A percentile compares a stretch with the other conserved stretches of the same genome.
Evolutionary conservation across 164 flowering plant genomes (phyloP).

Genomic region (Sedum album): DNA sequence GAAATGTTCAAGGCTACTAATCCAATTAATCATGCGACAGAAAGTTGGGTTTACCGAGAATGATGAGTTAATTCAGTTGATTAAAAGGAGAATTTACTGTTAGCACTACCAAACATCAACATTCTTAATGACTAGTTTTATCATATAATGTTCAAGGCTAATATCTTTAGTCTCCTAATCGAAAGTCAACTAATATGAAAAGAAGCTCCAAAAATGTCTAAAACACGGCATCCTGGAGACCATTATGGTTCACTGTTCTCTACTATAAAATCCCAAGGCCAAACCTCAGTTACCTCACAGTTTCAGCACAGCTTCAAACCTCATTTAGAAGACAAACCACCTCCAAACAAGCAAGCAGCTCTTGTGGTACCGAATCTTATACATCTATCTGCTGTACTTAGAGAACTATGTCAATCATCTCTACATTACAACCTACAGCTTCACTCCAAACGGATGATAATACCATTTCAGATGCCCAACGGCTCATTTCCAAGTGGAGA

Average conservation of each 20-base stretch:
- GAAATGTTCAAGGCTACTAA: not conserved
- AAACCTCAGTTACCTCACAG: not conserved
- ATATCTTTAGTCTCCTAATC: not conserved
- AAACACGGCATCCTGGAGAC: not conserved
- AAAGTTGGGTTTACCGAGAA: not conserved
- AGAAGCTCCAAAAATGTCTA: not conserved
- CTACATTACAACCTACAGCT: not conserved
- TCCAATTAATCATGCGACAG: not conserved
- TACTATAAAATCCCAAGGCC: not conserved
- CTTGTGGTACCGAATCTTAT: no score
- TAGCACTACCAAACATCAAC: no score
- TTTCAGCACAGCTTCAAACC: not conserved
- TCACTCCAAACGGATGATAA: constrained; percentile 6
- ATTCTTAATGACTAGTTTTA: not conserved
- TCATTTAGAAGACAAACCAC: not conserved
- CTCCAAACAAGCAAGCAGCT: not conserved
- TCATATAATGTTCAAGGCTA: not conserved
- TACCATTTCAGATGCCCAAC: not conserved
- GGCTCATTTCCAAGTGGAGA: not conserved
- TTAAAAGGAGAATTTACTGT: no score
- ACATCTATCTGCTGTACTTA: not conserved
- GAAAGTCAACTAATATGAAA: not conserved
- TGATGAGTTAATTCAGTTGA: not conserved
- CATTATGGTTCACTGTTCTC: not conserved
- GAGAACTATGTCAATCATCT: not conserved